Base-by-base conservation (phyloP, 1,284 basidiomycete genomes). In the Amylostereum areolatum region DNA sequence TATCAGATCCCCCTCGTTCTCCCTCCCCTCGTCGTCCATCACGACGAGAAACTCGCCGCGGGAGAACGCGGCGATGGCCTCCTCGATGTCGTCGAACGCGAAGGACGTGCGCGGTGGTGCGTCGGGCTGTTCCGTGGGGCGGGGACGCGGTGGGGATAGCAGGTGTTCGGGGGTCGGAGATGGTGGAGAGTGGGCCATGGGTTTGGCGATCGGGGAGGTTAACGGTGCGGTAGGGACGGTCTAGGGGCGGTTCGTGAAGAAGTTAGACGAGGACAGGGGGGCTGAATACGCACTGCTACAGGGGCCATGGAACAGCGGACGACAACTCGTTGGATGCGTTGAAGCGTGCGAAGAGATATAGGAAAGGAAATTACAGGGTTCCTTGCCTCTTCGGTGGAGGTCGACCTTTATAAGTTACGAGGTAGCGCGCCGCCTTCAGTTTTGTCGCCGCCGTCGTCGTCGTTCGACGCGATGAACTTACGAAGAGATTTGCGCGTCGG, bases 1-100 rank as follows among this genome's bases (percentile, higher is more conserved):
- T 62, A 97, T 91, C 52, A 97, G 70, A 67, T 97, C 94, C 2
- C 94, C 94, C 66, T 97, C 94, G 64, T 97, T 97, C 72, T 97
- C 94, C 55, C 95, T 74, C 56, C 77, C 75, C 68, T 96, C 89
- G 67, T 97, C 94, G 66, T 97, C 94, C 85, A 97, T 93, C 12
- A 97, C 94, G 2, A 97, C 86, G 45, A 98, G 78, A 55, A 97
- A 93, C 64, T 97, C 91, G 5, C 95, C 95, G 6, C 75, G 72
- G 12, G 70, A 73, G 64, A 95, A 92, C 1, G 91, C 89, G 4
- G 71, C 80, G 28, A 98, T 65, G 1, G 93, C 90, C 28, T 87
- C 85, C 54, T 90, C 81, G 57, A 97, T 81, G 0, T 80, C 57
- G 62, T 96, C 92, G 58, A 85, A 82, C 1, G 62, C 58, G 45